Evolutionary conservation across 306 rosid genomes (phyloP).

Genomic region (Pterocarpus santalinus): DNA sequence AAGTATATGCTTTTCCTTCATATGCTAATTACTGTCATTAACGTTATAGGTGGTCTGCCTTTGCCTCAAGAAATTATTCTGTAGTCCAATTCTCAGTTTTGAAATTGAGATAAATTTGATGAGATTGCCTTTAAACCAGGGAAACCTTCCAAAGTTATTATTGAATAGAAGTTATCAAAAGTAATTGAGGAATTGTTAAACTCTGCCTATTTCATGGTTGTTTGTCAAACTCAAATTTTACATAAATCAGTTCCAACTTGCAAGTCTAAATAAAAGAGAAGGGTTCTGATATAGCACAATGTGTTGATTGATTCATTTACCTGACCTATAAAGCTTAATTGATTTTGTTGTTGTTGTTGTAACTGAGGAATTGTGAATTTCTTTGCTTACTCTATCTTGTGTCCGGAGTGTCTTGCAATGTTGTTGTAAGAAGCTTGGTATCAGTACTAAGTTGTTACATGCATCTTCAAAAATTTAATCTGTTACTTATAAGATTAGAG

Average conservation of each 20-base stretch:
- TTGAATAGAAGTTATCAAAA: neutral
- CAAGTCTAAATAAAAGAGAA: neutral
- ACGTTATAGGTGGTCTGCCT: slow-evolving; percentile 17
- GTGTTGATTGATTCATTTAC: neutral
- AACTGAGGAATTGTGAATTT: neutral
- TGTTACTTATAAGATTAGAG: neutral
- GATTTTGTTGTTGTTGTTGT: slow-evolving; percentile 1
- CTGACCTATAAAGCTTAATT: neutral
- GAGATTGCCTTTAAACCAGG: no score
- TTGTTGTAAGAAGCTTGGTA: neutral
- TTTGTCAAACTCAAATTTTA: neutral
- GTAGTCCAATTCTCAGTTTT: no score
- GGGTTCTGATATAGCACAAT: neutral
- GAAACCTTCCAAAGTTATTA: no score
- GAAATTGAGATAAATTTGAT: no score
- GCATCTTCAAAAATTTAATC: neutral
- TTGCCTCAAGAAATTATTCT: neutral
- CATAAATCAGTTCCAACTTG: neutral
- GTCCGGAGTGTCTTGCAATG: neutral
- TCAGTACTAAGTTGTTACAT: neutral
- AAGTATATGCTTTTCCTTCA: slow-evolving; percentile 16
- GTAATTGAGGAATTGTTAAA: slow-evolving; percentile 11
- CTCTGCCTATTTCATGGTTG: neutral
- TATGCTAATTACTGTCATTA: neutral
- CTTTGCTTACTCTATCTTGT: neutral